Evolutionary conservation across 2,329 filamentous ascomycete species (phyloP).

Genomic region (Helicocarpus griseus): DNA sequence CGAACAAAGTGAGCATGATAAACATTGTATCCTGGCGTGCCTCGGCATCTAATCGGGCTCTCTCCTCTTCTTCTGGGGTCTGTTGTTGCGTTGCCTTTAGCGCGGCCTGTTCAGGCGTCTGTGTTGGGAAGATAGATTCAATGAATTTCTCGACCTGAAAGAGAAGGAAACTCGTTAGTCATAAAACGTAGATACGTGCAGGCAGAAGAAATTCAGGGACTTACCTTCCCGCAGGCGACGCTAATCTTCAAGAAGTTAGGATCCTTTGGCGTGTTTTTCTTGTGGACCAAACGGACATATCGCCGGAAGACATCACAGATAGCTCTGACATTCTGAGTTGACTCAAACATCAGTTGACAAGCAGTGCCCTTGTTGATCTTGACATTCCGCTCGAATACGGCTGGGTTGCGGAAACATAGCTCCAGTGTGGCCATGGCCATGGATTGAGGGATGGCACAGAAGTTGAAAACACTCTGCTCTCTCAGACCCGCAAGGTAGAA

Average conservation of each 20-base stretch:
- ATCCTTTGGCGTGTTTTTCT: conserved; percentile 89
- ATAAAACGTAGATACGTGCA: background rate
- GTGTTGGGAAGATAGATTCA: conserved; percentile 80
- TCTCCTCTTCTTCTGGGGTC: conserved; percentile 46
- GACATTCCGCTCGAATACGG: conserved; percentile 75
- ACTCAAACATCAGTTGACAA: conserved; percentile 83
- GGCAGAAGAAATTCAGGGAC: conserved; percentile 13
- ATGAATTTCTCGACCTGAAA: conserved; percentile 85
- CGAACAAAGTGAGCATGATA: conserved; percentile 46
- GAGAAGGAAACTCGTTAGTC: conserved; percentile 8
- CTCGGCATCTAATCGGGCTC: conserved; percentile 41
- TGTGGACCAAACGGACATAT: conserved; percentile 72
- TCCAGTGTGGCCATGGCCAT: conserved; percentile 98
- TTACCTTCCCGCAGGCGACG: conserved; percentile 74
- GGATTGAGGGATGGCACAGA: conserved; percentile 88
- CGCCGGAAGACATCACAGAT: conserved; percentile 73
- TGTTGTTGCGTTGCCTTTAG: conserved; percentile 40
- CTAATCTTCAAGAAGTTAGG: conserved; percentile 90
- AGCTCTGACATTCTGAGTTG: conserved; percentile 76
- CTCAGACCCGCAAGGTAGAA: conserved; percentile 93
- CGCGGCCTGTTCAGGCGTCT: conserved; percentile 54
- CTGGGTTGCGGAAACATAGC: conserved; percentile 81
- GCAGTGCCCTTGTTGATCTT: conserved; percentile 96
- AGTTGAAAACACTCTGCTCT: conserved; percentile 98
- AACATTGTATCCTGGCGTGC: conserved; percentile 3